Base-by-base conservation (phyloP, 805 yeast species). In the Candida boleticola region DNA sequence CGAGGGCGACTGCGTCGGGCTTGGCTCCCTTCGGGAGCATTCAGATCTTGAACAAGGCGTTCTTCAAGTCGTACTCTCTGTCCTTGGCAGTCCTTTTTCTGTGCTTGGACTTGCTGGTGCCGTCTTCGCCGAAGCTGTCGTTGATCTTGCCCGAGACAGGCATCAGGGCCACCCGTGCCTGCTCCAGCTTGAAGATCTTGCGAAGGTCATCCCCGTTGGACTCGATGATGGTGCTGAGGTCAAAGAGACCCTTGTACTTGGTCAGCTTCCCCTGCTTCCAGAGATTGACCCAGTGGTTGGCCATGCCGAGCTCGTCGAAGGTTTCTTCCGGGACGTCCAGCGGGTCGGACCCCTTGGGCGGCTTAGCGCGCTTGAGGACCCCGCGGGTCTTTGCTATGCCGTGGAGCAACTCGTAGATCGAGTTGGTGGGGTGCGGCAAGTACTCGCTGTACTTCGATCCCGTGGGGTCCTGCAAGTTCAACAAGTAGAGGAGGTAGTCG, bases 401-500 rank as follows among this genome's bases (percentile, higher is more conserved):
- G 36, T 57, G 56, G 26, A 88, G 59, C 17, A 89, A 66, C 43
- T 71, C 77, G 42, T 77, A 72, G 2, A 89, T 69, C 48, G 82
- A 77, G 58, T 89, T 89, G 0, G 96, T 87, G 1, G 96, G 95
- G 25, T 68, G 64, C 7, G 64, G 50, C 49, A 79, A 59, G 52
- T 71, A 82, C 39, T 73, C 68, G 1, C 52, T 47, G 51, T 81
- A 81, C 7, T 63, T 57, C 9, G 50, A 43, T 2, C 81, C 81
- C 3, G 61, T 51, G 2, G 73, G 68, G 43, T 76, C 78, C 47
- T 79, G 84, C 14, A 82, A 58, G 55, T 93, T 92, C 63, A 90
- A 64, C 18, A 85, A 64, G 53, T 72, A 93, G 22, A 92, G 68
- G 27, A 92, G 63, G 58, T 85, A 92, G 58, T 92, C 98, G 0